These are phyloP conservation scores for Parasitella parasitica DNA, from an alignment of 371 early-diverging fungal species.

Conservation along the genomic window DNA sequence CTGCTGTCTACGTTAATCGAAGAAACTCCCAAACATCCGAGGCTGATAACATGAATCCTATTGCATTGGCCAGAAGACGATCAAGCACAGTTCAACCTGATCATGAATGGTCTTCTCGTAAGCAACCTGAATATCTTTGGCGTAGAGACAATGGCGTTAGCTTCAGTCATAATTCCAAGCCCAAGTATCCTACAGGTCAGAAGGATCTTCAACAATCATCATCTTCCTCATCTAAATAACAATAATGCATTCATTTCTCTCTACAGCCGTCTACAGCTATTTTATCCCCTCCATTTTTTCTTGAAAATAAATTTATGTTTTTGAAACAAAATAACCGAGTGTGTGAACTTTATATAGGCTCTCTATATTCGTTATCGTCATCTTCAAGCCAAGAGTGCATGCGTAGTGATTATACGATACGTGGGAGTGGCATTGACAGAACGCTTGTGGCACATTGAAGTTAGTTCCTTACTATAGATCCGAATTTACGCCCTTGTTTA, in stretches of 20 bases:
- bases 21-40: slow-evolving; percentile 14
- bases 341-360: neutral
- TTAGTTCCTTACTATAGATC: neutral
- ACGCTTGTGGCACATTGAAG: neutral
- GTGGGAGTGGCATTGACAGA: neutral
- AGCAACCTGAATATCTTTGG: slow-evolving; percentile 45
- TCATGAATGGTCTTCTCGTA: slow-evolving; percentile 29
- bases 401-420: too few species aligned
- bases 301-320: neutral
- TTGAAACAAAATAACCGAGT: neutral
- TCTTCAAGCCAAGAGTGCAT: too few species aligned
- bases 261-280: neutral
- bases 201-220: slow-evolving; percentile 9
- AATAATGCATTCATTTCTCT: neutral
- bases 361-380: too few species aligned
- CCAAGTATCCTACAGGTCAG: slow-evolving; percentile 28
- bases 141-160: slow-evolving; percentile 44
- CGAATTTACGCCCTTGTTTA: neutral
- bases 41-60: slow-evolving; percentile 18
- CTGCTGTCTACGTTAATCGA: slow-evolving; percentile 31
- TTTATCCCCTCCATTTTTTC: slow-evolving; percentile 4
- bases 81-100: slow-evolving; percentile 30
- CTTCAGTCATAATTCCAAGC: slow-evolving; percentile 43
- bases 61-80: slow-evolving; percentile 34
- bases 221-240: slow-evolving; percentile 1